These are phyloP conservation scores for Lumnitzera racemosa DNA, from an alignment of 345 rosid genomes.

Conservation along the genomic window DNA sequence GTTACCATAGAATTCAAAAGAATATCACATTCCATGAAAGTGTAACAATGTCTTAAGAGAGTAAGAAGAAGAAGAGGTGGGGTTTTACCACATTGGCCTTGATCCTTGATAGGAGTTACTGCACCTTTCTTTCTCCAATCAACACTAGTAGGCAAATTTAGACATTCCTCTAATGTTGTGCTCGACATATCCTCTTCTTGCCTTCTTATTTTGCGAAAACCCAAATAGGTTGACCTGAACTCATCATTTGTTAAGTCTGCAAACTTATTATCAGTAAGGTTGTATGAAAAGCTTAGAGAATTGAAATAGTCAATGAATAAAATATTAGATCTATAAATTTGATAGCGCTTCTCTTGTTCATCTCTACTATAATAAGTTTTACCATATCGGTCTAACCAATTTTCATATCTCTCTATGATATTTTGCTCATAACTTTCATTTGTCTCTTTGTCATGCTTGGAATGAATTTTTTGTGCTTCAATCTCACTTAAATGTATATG, in stretches of 20 bases:
- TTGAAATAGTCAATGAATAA: slow-evolving; percentile 56
- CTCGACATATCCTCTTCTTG: neutral
- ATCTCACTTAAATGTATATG: too few relatives aligned
- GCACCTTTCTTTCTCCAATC: slow-evolving; percentile 87
- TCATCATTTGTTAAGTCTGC: slow-evolving; percentile 80
- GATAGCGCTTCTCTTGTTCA: slow-evolving; percentile 50
- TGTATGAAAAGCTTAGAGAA: slow-evolving; percentile 49
- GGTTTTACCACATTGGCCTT: slow-evolving; percentile 74
- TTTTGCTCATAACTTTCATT: slow-evolving; percentile 12
- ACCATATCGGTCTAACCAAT: slow-evolving; percentile 39
- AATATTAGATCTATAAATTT: slow-evolving; percentile 57
- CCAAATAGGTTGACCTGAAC: slow-evolving; percentile 43
- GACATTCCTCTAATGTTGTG: neutral
- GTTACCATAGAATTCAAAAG: neutral
- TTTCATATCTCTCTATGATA: slow-evolving; percentile 40
- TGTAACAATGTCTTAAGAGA: neutral
- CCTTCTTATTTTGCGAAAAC: slow-evolving; percentile 19
- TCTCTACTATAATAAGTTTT: slow-evolving; percentile 28
- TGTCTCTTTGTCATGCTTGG: neutral
- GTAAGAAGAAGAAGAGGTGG: neutral
- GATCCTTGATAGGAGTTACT: slow-evolving; percentile 73
- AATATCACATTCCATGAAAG: neutral
- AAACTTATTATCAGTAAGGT: slow-evolving; percentile 64
- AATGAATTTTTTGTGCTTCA: neutral
- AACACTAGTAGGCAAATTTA: slow-evolving; percentile 25